A percentile compares a stretch with the other conserved stretches of the same genome.
Evolutionary conservation across 2,329 filamentous ascomycete species (phyloP).

Genomic region (Pestalotiopsis fici): DNA sequence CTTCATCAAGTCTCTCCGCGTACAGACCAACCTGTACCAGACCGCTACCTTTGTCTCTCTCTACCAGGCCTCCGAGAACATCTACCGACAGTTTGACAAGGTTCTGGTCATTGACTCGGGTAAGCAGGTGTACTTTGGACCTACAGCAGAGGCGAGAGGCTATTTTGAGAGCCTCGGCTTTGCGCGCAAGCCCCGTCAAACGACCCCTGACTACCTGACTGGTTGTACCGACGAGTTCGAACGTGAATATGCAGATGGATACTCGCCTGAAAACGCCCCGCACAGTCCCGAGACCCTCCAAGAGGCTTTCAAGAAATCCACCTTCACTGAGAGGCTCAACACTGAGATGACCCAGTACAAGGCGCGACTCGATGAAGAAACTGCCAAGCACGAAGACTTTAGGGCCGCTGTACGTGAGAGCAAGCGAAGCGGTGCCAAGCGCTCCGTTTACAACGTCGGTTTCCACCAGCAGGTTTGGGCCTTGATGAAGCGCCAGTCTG

Average conservation of each 20-base stretch:
- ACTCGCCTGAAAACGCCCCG: constrained; percentile 66
- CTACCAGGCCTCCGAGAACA: constrained; percentile 83
- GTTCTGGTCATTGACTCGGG: constrained; percentile 80
- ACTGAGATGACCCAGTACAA: constrained; percentile 72
- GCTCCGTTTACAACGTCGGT: constrained; percentile 80
- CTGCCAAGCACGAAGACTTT: constrained; percentile 74
- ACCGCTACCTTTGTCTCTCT: constrained; percentile 84
- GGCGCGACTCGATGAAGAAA: constrained; percentile 61
- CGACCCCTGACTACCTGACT: constrained; percentile 79
- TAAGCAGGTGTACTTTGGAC: constrained; percentile 75
- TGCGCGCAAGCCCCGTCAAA: constrained; percentile 72
- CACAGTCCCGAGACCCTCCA: constrained; percentile 67
- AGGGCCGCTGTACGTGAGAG: constrained; percentile 72
- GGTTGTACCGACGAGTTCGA: constrained; percentile 85
- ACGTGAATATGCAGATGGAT: constrained; percentile 71
- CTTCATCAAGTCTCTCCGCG: constrained; percentile 69
- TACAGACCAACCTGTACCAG: constrained; percentile 82
- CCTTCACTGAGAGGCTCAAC: constrained; percentile 55
- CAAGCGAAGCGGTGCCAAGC: constrained; percentile 74
- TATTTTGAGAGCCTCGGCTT: constrained; percentile 83
- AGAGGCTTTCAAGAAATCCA: constrained; percentile 69
- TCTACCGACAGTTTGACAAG: constrained; percentile 80
- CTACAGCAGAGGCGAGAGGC: constrained; percentile 62
- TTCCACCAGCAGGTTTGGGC: constrained; percentile 84
- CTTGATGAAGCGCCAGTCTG: constrained; percentile 80